phyloP scores from a whole-genome alignment of 2,329 filamentous ascomycete species.

The Cladosporium sp. region DNA sequence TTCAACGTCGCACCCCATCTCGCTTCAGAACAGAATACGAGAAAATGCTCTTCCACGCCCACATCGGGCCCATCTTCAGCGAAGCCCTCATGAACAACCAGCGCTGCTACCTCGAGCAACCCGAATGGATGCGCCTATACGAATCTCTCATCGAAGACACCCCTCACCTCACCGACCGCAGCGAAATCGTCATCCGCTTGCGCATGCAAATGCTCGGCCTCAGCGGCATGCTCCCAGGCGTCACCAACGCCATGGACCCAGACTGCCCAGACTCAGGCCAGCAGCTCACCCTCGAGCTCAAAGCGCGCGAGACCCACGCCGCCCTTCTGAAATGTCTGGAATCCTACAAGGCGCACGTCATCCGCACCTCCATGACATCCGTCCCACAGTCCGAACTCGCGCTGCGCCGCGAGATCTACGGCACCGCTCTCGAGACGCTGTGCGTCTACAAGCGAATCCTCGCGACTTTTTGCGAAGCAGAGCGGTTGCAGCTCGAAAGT shows the following conservation, averaged over 20 bases:
- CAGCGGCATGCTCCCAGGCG: constrained; percentile 29
- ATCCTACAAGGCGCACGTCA: constrained; percentile 32
- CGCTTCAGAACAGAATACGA: constrained; percentile 41
- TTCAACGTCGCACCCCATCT: constrained; percentile 36
- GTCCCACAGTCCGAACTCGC: constrained; percentile 26
- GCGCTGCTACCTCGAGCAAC: constrained; percentile 36
- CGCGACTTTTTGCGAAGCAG: constrained; percentile 25
- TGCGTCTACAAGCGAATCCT: constrained; percentile 31
- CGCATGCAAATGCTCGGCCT: constrained; percentile 30
- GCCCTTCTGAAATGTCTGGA: constrained; percentile 28
- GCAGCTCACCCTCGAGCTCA: constrained; percentile 10
- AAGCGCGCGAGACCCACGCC: constrained; percentile 23
- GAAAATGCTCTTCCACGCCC: constrained; percentile 40
- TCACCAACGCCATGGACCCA: constrained; percentile 24
- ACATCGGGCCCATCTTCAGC: constrained; percentile 38
- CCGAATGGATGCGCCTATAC: constrained; percentile 36
- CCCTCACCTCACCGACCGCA: constrained; percentile 29
- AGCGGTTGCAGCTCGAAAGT: constrained; percentile 33
- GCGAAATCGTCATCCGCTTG: constrained; percentile 27
- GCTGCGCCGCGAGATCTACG: constrained; percentile 31
- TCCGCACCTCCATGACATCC: constrained; percentile 26
- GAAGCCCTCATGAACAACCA: constrained; percentile 30
- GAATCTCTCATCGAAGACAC: constrained; percentile 25
- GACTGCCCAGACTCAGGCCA: constrained; percentile 1
- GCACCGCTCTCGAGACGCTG: constrained; percentile 29